Conservation (phyloP, 495 filamentous ascomycete genomes). For the Aspergillus indologenus region DNA sequence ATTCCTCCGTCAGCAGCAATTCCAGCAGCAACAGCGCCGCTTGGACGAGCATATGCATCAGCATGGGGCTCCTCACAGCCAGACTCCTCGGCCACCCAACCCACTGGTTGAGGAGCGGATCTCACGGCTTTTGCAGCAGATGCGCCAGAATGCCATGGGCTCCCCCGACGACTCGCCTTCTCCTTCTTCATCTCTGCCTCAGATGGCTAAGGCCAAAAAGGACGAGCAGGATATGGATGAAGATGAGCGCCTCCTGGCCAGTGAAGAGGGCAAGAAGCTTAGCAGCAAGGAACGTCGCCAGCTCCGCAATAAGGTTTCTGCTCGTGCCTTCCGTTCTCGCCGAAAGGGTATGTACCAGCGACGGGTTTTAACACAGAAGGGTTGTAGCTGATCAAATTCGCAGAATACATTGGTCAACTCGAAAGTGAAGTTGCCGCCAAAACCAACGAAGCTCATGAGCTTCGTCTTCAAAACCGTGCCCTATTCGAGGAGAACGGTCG, state of each 20-base stretch:
- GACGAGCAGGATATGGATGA: slow-evolving; percentile 98
- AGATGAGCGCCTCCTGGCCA: slow-evolving; percentile 87
- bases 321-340: slow-evolving; percentile 89
- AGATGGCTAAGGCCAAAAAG: slow-evolving; percentile 68
- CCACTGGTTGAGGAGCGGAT: slow-evolving; percentile 81
- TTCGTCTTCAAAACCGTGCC: slow-evolving; percentile 66
- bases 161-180: slow-evolving; percentile 50
- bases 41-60: slow-evolving; percentile 34
- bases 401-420: slow-evolving; percentile 94
- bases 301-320: slow-evolving; percentile 96
- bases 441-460: slow-evolving; percentile 66
- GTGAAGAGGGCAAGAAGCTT: slow-evolving; percentile 96
- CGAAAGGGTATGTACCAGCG: slow-evolving; percentile 74
- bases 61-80: slow-evolving; percentile 31
- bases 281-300: slow-evolving; percentile 92
- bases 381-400: slow-evolving; percentile 44
- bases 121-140: slow-evolving; percentile 76
- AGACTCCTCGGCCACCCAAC: slow-evolving; percentile 53
- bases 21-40: slow-evolving; percentile 34
- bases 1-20: slow-evolving; percentile 57
- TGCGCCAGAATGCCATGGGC: slow-evolving; percentile 63
- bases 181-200: slow-evolving; percentile 37
- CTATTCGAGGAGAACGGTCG: slow-evolving; percentile 78
- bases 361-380: neutral
- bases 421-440: slow-evolving; percentile 76